Evolutionary conservation across 257 asterid genomes (phyloP), one percentile per base, ranked within the genome.

Genomic region (Jacaranda copaia): DNA sequence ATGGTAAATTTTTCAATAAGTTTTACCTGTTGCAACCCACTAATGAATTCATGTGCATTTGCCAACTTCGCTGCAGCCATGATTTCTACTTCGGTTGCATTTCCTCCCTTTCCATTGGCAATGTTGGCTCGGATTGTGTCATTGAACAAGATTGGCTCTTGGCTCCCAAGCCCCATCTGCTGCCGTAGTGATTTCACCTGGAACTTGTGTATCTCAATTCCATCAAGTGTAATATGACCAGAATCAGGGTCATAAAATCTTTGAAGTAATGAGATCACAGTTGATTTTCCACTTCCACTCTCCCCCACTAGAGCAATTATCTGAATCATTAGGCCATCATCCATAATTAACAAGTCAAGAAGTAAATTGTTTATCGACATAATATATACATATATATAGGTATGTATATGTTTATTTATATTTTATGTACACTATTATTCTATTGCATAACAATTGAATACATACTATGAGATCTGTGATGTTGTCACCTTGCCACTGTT

Each of bases 91-190:
- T 89, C 95, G 0, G 86, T 82, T 64, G 85, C 88, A 25, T 56
- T 79, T 20, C 90, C 96, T 62, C 83, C 91, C 64, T 87, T 92
- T 13, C 94, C 97, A n/a, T 68, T 79, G 19, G 91, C 91, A 38
- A 92, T 90, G 81, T 92, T 92, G 68, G 91, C 84, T 14, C 97
- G 87, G 61, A 89, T 89, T 25, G 96, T 88, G 59, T 89, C 89
- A 51, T 92, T 89, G 73, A 92, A 92, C 51, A 92, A 75, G 51
- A 86, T 70, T 0, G 97, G 96, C 72, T 92, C 97, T 84, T 92
- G 97, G 82, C 91, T 90, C 46, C 89, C 97, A 5, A 92, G 90
- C 75, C 97, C 97, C 92, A 90, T 89, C 81, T 89, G 97, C 70
- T 78, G 86, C 83, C 96, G 89, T 2, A 91, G 80, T 96, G 96